These are phyloP conservation scores for Strigomonas culicis DNA, from an alignment of 208 protist genomes.

Conservation along the genomic window DNA sequence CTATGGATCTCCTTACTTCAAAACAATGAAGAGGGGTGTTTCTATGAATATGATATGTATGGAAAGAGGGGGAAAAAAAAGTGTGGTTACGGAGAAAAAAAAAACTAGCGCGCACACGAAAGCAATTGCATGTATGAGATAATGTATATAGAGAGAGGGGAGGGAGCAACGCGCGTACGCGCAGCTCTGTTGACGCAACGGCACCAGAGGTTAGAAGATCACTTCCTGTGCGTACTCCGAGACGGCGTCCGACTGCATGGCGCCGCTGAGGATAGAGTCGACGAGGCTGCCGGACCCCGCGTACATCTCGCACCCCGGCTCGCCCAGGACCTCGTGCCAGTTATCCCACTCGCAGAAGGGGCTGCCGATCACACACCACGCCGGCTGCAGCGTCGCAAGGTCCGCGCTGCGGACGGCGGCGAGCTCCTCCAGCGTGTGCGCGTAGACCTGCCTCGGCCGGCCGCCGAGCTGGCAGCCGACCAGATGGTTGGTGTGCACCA, in stretches of 20 bases:
- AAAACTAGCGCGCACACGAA: not conserved
- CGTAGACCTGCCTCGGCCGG: constrained; percentile 46
- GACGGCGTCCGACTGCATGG: constrained; percentile 14
- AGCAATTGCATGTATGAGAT: not conserved
- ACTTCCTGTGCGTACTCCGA: constrained; percentile 8
- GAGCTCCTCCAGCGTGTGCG: constrained; percentile 56
- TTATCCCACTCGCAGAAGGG: constrained; percentile 77
- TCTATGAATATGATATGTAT: no score
- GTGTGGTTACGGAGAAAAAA: not conserved
- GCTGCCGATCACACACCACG: constrained; percentile 36
- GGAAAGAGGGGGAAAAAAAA: not conserved
- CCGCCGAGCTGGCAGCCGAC: constrained; percentile 54
- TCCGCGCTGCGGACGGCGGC: constrained; percentile 21
- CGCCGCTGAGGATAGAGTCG: constrained; percentile 32
- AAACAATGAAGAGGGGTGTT: no score
- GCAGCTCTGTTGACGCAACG: not conserved
- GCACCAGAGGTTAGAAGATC: not conserved
- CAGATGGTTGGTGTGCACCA: constrained; percentile 74
- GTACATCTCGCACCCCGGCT: constrained; percentile 67
- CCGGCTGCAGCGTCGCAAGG: constrained; percentile 39
- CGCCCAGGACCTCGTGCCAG: constrained; percentile 58
- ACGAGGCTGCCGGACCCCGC: constrained; percentile 31
- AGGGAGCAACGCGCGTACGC: no score
- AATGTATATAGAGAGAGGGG: not conserved
- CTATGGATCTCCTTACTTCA: no score